A percentile compares a stretch with the other conserved stretches of the same genome.
Evolutionary conservation across 78 protist genomes (phyloP).

Genomic region (Speleostelium caveatum): DNA sequence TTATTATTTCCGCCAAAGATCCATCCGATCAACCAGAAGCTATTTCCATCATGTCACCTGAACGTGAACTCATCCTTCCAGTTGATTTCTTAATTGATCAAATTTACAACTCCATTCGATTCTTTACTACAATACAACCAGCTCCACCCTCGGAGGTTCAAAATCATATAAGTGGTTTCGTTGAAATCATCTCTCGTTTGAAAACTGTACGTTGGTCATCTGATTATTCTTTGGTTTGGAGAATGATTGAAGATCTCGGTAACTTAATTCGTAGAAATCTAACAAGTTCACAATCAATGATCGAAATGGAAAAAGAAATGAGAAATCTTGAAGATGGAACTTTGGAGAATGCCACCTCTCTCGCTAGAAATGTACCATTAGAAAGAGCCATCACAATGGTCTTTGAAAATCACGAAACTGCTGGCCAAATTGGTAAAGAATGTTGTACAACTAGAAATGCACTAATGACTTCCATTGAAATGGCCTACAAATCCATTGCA

Average conservation of each 20-base stretch:
- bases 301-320: constrained; percentile 40
- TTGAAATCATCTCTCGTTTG: not conserved
- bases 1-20: not conserved
- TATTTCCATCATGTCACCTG: constrained; percentile 44
- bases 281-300: constrained; percentile 20
- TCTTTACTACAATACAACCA: constrained; percentile 3
- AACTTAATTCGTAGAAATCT: constrained; percentile 24
- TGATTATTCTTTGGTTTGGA: constrained; percentile 62
- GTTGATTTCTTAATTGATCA: constrained; percentile 54
- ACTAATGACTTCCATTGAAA: constrained; percentile 31
- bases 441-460: constrained; percentile 41
- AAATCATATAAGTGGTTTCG: constrained; percentile 8
- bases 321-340: constrained; percentile 11
- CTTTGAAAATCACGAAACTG: constrained; percentile 59
- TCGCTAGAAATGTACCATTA: constrained; percentile 8
- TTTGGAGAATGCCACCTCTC: not conserved
- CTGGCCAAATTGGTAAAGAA: constrained; percentile 36
- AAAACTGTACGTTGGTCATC: constrained; percentile 62
- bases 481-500: constrained; percentile 16
- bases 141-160: constrained; percentile 4
- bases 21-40: too few species aligned
- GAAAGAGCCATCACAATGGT: constrained; percentile 23
- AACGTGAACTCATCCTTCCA: constrained; percentile 7
- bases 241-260: constrained; percentile 54
- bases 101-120: constrained; percentile 21